Percentiles rank a stretch among this genome's conserved stretches.
Conservation (phyloP, 73 alveolate species). For the Paraurostyla sp. region DNA sequence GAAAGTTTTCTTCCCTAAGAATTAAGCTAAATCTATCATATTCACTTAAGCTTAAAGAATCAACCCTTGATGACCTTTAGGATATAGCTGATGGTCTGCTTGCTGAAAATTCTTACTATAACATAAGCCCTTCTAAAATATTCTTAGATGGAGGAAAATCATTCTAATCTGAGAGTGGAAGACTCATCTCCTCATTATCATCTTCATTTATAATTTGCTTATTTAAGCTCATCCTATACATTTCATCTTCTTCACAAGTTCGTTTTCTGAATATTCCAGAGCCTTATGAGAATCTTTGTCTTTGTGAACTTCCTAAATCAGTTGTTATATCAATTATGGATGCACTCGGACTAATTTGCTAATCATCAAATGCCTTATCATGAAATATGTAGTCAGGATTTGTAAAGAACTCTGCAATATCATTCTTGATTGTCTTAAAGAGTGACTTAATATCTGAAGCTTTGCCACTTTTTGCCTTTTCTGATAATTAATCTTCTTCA, state of each 20-base stretch:
- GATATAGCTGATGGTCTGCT: conserved; percentile 13
- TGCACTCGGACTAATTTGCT: neutral
- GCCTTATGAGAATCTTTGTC: conserved; percentile 15
- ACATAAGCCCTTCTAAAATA: conserved; percentile 9
- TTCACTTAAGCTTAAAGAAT: conserved; percentile 22
- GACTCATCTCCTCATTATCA: neutral
- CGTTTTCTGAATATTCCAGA: neutral
- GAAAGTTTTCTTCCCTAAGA: conserved; percentile 8
- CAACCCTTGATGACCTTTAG: conserved; percentile 1
- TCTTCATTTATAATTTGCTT: too few species aligned
- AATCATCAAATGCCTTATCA: conserved; percentile 37
- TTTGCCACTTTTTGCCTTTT: neutral
- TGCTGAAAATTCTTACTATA: conserved; percentile 17
- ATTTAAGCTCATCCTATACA: too few species aligned
- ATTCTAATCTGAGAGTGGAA: too few species aligned
- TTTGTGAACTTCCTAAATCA: neutral
- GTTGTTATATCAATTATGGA: neutral
- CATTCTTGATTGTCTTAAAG: conserved; percentile 3
- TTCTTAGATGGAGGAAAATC: conserved; percentile 31
- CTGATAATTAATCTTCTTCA: conserved; percentile 13
- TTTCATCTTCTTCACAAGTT: too few species aligned
- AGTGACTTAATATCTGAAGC: neutral
- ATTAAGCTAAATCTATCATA: neutral
- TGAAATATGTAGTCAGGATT: conserved; percentile 27
- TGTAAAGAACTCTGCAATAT: conserved; percentile 18